These are phyloP conservation scores for Fusarium mexicanum DNA, from an alignment of 2,329 filamentous ascomycete genomes.

Conservation along the genomic window DNA sequence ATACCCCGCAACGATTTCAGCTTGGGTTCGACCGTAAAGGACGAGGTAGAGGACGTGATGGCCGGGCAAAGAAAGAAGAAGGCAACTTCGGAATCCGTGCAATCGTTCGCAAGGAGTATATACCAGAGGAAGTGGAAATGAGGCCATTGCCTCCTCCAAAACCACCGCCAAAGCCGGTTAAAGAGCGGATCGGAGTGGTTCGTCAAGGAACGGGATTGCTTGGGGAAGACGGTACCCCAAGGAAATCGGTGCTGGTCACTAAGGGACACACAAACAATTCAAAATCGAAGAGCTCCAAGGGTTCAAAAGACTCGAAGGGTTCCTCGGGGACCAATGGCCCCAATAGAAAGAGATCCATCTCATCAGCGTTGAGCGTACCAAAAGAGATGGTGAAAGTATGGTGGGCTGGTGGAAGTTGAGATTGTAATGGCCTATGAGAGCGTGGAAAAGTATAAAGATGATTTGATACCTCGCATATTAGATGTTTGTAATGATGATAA, in stretches of 20 bases:
- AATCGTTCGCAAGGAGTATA: constrained; percentile 13
- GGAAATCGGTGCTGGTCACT: constrained; percentile 34
- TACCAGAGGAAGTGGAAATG: constrained; percentile 39
- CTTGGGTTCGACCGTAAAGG: constrained; percentile 33
- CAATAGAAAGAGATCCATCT: constrained; percentile 30
- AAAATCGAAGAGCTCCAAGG: constrained; percentile 14
- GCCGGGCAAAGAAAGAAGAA: constrained; percentile 25
- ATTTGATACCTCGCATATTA: constrained; percentile 12
- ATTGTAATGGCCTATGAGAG: neutral
- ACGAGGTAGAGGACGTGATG: constrained; percentile 18
- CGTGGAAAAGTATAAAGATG: constrained; percentile 26
- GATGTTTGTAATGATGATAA: constrained; percentile 23
- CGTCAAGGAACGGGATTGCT: constrained; percentile 32
- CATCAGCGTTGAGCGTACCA: constrained; percentile 27
- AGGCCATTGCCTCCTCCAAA: constrained; percentile 30
- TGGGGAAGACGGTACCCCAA: constrained; percentile 23
- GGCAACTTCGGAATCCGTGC: constrained; percentile 38
- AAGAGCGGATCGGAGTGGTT: constrained; percentile 33
- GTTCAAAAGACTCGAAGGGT: neutral
- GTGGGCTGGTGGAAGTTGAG: constrained; percentile 32
- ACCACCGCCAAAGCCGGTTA: constrained; percentile 14
- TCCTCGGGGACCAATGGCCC: constrained; percentile 6
- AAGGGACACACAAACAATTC: constrained; percentile 15
- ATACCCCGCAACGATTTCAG: constrained; percentile 23
- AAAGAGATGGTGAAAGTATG: constrained; percentile 43